Base-by-base conservation (phyloP, 164 flowering plant species). In the Aristolochia fimbriata region DNA sequence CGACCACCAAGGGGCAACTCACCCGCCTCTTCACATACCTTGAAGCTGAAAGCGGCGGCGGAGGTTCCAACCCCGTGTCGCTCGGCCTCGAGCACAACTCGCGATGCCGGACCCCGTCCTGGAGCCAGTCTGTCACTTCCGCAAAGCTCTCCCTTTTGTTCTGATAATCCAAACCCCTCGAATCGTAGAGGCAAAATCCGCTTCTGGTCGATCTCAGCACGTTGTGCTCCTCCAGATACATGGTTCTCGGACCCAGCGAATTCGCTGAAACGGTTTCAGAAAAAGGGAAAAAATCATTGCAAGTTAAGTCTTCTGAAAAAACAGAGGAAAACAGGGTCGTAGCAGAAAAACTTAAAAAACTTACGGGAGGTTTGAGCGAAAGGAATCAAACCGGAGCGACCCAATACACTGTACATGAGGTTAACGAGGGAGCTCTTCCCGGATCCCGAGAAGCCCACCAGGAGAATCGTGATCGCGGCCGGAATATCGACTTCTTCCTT, bases 401-500 rank as follows among this genome's bases (percentile, higher is more conserved):
- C 88, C 31, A 86, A 76, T 57, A 86, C 88, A 51, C 86, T 80
- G 73, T 88, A 84, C 88, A 81, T 80, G 24, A 86, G 78, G 50
- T 86, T 86, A 2, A 84, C 66, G 41, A 86, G 72, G 31, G 96
- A 80, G 73, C 91, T 88, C 62, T 88, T 88, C 17, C 96, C 96
- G 47, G 84, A 72, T 56, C 83, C 82, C 66, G 73, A 45, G 64
- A 84, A 74, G 0, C 88, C 96, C 61, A 73, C 80, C 65, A 88
- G 50, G 23, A 88, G 78, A 67, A 84, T 63, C 0, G 87, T 84
- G 63, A 68, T 66, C 1, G 68, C 41, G 1, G 81, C 77, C 0
- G 87, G 88, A 5, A 86, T 73, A 16, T 84, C 78, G 79, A 80
- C 73, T 2, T 74, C 81, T 63, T 84, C 90, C 73, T 81, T 88